These are phyloP conservation scores for Aspergillus sp. DNA, from an alignment of 2,329 filamentous ascomycete species.

Conservation along the genomic window DNA sequence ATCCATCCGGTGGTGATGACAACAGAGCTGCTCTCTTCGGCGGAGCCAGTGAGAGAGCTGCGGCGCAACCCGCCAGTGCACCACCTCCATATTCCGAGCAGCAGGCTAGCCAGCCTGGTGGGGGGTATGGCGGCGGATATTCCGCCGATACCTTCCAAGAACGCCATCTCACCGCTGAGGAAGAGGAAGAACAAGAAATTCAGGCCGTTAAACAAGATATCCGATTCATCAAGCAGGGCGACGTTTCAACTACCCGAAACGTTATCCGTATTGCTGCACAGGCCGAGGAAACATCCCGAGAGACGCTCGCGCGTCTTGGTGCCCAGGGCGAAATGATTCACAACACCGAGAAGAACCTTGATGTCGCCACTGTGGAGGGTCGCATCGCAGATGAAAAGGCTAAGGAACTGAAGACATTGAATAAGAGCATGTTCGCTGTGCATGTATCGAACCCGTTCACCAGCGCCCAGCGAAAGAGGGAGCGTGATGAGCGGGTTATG, in stretches of 20 bases:
- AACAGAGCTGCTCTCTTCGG: constrained; percentile 61
- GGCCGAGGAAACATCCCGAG: constrained; percentile 68
- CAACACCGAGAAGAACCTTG: constrained; percentile 79
- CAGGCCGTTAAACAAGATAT: constrained; percentile 73
- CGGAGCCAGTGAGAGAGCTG: constrained; percentile 51
- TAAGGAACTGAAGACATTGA: constrained; percentile 78
- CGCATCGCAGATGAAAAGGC: constrained; percentile 76
- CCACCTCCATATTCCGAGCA: constrained; percentile 30
- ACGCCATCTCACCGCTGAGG: constrained; percentile 77
- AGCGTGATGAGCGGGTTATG: constrained; percentile 67
- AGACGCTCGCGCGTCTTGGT: constrained; percentile 71
- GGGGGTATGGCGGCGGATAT: constrained; percentile 34
- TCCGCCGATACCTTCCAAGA: constrained; percentile 57
- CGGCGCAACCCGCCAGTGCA: constrained; percentile 41
- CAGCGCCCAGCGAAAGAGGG: constrained; percentile 61
- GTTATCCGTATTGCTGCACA: constrained; percentile 67
- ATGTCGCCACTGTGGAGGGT: constrained; percentile 74
- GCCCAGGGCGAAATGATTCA: constrained; percentile 78
- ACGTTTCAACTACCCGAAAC: constrained; percentile 70
- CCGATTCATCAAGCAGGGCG: constrained; percentile 72
- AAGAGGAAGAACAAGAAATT: constrained; percentile 72
- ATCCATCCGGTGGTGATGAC: constrained; percentile 51
- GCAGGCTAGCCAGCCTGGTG: constrained; percentile 20
- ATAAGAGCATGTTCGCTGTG: constrained; percentile 87
- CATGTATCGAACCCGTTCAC: constrained; percentile 79